Evolutionary conservation across 2,329 filamentous ascomycete genomes (phyloP).

Genomic region (Herpotrichia juniperi): DNA sequence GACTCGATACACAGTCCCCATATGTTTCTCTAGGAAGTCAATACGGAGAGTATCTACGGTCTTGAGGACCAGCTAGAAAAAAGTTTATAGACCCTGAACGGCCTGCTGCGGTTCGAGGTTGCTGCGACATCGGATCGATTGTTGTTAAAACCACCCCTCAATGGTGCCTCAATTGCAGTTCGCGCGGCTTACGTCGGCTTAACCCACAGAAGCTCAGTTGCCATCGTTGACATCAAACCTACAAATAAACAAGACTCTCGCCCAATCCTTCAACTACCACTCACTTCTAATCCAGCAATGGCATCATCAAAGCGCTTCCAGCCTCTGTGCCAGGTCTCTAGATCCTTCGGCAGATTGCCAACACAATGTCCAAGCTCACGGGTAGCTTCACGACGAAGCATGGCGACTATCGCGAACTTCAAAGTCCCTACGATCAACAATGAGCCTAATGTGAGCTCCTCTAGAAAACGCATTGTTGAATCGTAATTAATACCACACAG

Average conservation of each 20-base stretch:
- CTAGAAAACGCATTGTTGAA: background rate
- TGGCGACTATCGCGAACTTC: slow-evolving; percentile 77
- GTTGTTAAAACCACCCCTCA: slow-evolving; percentile 6
- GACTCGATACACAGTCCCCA: no score
- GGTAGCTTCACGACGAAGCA: slow-evolving; percentile 34
- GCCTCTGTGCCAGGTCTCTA: slow-evolving; percentile 35
- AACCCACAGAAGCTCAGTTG: slow-evolving; percentile 1
- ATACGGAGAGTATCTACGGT: no score
- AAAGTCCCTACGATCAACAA: slow-evolving; percentile 86
- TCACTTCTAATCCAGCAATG: slow-evolving; percentile 26
- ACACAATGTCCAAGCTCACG: slow-evolving; percentile 29
- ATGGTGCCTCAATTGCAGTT: slow-evolving; percentile 6
- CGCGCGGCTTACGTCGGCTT: slow-evolving; percentile 28
- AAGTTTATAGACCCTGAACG: background rate
- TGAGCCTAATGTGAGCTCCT: slow-evolving; percentile 83
- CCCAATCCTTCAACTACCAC: background rate
- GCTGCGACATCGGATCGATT: background rate
- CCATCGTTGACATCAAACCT: slow-evolving; percentile 5
- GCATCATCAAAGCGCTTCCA: slow-evolving; percentile 39
- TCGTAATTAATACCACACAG: no score
- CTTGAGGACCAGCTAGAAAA: background rate
- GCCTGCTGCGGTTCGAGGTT: background rate
- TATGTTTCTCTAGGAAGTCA: no score
- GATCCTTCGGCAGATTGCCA: slow-evolving; percentile 28
- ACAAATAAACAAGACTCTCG: slow-evolving; percentile 16